Base-by-base conservation (phyloP, 352 stramenopile genomes). In the Phytophthora brassicae region DNA sequence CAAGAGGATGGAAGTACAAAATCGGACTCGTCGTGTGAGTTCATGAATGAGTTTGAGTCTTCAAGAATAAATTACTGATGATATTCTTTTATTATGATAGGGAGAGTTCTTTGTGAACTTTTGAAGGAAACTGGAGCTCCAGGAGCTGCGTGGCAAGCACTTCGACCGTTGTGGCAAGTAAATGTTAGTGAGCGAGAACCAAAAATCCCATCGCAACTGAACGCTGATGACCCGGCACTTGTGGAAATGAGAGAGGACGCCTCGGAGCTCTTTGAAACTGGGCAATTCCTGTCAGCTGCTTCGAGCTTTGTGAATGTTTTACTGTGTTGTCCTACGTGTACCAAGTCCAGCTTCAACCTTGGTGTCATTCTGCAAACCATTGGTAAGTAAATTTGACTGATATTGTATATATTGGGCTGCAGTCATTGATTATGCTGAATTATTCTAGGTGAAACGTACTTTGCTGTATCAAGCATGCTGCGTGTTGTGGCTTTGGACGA, bases 311-410 rank as follows among this genome's bases (percentile, higher is more conserved):
- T 72, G 19, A 61, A 66, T 0, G 79, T 88, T 24, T 64, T 93
- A 36, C 14, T 75, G 13, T 73, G 53, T 4, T 75, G 66, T 51
- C 77, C 77, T n/a, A 63, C 58, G 6, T 91, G 81, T 29, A 73
- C 74, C 8, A 88, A 88, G 54, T 74, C 80, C 47, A 89, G 77
- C 45, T 93, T 92, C 55, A 93, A 93, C 48, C 72, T 93, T 38
- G 81, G 76, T 1, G 82, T 90, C 22, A 88, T 91, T 35, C 49
- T 93, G 17, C 80, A 93, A 44, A 88, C 62, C 36, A 74, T 88
- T 24, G 78, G 79, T 88, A 53, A 9, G 61, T 12, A 5, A 3
- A 39, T 2, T 13, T 39, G n/a, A n/a, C n/a, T n/a, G n/a, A n/a
- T n/a, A n/a, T n/a, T n/a, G n/a, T n/a, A n/a, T n/a, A n/a, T n/a